phyloP scores from a whole-genome alignment of 306 rosid genomes.

The Gillenia trifoliata region DNA sequence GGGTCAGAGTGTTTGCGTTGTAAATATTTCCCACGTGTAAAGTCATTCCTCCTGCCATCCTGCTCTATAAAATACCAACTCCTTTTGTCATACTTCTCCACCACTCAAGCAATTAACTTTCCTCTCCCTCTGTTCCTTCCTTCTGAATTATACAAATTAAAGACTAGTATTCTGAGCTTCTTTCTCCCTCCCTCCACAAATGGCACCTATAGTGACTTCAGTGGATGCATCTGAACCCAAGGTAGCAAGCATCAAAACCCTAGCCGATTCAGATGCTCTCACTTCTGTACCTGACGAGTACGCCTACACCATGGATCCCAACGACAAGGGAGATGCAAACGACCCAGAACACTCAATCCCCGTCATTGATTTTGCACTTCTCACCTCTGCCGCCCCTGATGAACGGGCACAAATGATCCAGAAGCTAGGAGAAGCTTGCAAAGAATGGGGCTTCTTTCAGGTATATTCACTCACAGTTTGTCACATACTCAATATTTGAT shows the following conservation, averaged over 20 bases:
- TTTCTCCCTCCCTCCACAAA: not conserved
- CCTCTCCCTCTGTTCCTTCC: not conserved
- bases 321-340: slow-evolving; percentile 25
- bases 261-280: slow-evolving; percentile 36
- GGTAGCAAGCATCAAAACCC: slow-evolving; percentile 17
- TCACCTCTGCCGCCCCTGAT: slow-evolving; percentile 2
- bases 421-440: slow-evolving; percentile 29
- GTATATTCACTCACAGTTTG: not conserved
- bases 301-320: slow-evolving; percentile 14
- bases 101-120: not conserved
- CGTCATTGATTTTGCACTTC: slow-evolving; percentile 27
- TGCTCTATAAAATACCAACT: not conserved
- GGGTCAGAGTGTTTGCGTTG: not conserved
- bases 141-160: not conserved
- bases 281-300: slow-evolving; percentile 32
- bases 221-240: not conserved
- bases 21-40: not conserved
- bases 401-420: slow-evolving; percentile 22
- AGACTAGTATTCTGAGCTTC: not conserved
- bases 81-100: not conserved
- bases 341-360: slow-evolving; percentile 36
- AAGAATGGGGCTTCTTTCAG: slow-evolving; percentile 38
- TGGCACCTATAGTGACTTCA: not conserved
- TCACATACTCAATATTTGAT: too few species aligned
- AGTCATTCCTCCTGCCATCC: not conserved